phyloP scores from a whole-genome alignment of 2,329 filamentous ascomycete species.

The Colletotrichum sp. region DNA sequence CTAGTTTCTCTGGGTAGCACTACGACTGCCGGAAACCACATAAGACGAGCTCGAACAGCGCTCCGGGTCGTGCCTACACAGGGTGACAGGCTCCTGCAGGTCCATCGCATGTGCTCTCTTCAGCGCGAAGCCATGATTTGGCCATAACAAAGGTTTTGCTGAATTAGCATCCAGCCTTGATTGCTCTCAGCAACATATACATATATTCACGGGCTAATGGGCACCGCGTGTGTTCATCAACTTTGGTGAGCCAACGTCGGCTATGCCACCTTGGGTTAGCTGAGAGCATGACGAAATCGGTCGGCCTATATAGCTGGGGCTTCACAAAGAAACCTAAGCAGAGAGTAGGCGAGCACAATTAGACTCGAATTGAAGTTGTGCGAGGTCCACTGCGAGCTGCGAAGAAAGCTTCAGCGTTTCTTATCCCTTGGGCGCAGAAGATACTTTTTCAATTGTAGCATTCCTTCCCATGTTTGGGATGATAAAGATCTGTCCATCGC shows the following conservation, averaged over 20 bases:
- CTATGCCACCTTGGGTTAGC: neutral
- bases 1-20: neutral
- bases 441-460: fast-evolving
- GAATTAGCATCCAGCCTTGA: neutral
- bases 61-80: too few relatives aligned
- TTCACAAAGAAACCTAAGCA: neutral
- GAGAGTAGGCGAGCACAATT: neutral
- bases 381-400: neutral
- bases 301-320: neutral
- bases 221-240: too few relatives aligned
- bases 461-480: neutral
- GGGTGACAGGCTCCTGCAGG: too few relatives aligned
- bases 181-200: neutral
- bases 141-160: neutral
- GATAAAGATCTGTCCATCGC: neutral
- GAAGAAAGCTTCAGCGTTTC: neutral
- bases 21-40: neutral
- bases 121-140: neutral
- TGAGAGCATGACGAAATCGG: neutral
- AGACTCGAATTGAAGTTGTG: too few relatives aligned
- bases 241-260: neutral
- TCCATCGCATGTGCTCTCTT: neutral
- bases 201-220: neutral
- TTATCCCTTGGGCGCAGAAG: neutral
- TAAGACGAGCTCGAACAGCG: neutral